phyloP scores from a whole-genome alignment of 2,329 filamentous ascomycete species.

The Aspergillus oerlinghausenensis region DNA sequence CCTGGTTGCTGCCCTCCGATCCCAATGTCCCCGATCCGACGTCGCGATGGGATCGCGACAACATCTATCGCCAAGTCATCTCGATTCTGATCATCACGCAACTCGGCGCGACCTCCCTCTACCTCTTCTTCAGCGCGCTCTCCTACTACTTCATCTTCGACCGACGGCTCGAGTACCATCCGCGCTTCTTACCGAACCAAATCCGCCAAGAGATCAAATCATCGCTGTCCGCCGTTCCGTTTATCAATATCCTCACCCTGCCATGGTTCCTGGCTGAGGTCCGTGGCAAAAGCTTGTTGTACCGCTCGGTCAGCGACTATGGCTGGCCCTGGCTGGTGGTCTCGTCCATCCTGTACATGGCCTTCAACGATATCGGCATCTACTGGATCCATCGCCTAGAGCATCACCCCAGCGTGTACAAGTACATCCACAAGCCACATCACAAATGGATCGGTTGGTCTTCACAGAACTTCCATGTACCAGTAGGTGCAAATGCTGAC shows the following conservation, averaged over 20 bases:
- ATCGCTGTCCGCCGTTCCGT: constrained; percentile 63
- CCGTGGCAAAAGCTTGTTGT: constrained; percentile 70
- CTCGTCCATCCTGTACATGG: constrained; percentile 56
- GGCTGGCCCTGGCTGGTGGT: constrained; percentile 20
- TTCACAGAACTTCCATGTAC: background rate
- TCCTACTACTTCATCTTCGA: constrained; percentile 81
- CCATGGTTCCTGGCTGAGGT: constrained; percentile 73
- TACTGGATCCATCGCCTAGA: constrained; percentile 77
- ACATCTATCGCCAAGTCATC: background rate
- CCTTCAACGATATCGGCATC: constrained; percentile 74
- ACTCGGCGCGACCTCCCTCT: background rate
- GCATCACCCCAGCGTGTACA: constrained; percentile 72
- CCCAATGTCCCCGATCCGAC: background rate
- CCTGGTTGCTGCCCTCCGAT: background rate
- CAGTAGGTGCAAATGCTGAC: background rate
- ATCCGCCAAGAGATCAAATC: constrained; percentile 72
- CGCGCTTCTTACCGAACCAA: constrained; percentile 82
- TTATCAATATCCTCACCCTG: constrained; percentile 69
- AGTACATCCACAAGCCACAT: constrained; percentile 79
- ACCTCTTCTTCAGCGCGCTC: constrained; percentile 29
- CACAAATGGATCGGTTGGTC: constrained; percentile 76
- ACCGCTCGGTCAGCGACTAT: constrained; percentile 61
- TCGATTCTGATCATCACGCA: background rate
- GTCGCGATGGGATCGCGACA: background rate
- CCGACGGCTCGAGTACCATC: constrained; percentile 72